Percentiles rank a stretch among this genome's conserved stretches.
These are phyloP conservation scores for Penstemon barbatus DNA, from an alignment of 257 asterid genomes.

Conservation along the genomic window DNA sequence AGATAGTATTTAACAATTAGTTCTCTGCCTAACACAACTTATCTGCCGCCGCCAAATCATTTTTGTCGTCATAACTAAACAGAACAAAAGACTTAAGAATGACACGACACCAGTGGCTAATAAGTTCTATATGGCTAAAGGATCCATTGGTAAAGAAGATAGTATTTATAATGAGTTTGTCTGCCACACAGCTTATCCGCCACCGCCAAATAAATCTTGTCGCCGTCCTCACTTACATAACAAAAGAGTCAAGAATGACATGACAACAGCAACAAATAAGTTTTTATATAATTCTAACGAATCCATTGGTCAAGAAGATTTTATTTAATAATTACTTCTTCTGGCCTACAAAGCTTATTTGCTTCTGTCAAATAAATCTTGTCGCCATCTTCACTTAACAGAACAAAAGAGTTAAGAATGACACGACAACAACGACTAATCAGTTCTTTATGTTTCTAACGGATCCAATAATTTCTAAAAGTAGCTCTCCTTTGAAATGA, in stretches of 20 bases:
- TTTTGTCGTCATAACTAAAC: slow-evolving; percentile 15
- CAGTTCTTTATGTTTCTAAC: not conserved
- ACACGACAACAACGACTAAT: not conserved
- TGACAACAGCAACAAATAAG: no score
- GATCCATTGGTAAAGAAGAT: not conserved
- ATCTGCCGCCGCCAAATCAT: not conserved
- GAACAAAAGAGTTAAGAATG: not conserved
- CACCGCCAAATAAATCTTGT: no score
- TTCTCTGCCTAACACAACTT: not conserved
- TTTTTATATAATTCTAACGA: no score
- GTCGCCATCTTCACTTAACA: slow-evolving; percentile 20
- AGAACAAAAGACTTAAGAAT: not conserved
- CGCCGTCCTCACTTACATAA: no score
- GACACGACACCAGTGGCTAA: not conserved
- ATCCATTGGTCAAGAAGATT: slow-evolving; percentile 15
- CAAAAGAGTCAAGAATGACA: no score
- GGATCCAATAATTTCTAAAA: not conserved
- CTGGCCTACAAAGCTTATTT: not conserved
- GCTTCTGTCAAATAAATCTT: not conserved
- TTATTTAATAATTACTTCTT: not conserved
- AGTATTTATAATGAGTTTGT: not conserved
- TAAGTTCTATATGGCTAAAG: not conserved
- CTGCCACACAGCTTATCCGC: no score
- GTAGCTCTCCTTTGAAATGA: not conserved
- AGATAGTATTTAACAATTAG: not conserved